Percentiles rank a stretch among this genome's conserved stretches.
Conservation (phyloP, 106 monocot genomes). For the Allium cepa region DNA sequence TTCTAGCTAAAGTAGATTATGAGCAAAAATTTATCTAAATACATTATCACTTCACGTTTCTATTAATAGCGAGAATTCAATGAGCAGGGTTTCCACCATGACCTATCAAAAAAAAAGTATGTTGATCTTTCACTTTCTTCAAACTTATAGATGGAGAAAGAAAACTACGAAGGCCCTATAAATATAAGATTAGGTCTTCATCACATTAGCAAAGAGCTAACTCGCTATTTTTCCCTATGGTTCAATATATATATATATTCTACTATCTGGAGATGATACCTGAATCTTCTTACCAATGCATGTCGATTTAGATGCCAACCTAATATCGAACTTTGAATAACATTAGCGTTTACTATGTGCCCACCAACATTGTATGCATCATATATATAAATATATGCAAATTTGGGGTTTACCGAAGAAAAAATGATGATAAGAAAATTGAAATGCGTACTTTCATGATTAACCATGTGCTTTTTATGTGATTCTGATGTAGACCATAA, state of each 20-base stretch:
- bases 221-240: no score
- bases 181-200: neutral
- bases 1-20: no score
- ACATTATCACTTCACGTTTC: no score
- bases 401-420: neutral
- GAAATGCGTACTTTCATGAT: slow-evolving; percentile 29
- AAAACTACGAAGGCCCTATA: slow-evolving; percentile 32
- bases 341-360: slow-evolving; percentile 35
- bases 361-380: slow-evolving; percentile 69
- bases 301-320: slow-evolving; percentile 38
- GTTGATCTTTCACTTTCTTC: slow-evolving; percentile 21
- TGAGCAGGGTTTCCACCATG: no score
- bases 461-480: slow-evolving; percentile 30
- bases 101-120: slow-evolving; percentile 26
- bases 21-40: no score
- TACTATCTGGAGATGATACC: no score
- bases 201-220: no score
- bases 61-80: no score
- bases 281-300: slow-evolving; percentile 12
- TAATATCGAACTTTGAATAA: slow-evolving; percentile 61
- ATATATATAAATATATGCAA: slow-evolving; percentile 16
- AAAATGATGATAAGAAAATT: neutral
- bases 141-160: slow-evolving; percentile 32
- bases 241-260: no score
- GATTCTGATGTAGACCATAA: slow-evolving; percentile 34